A percentile compares a stretch with the other conserved stretches of the same genome.
phyloP scores from a whole-genome alignment of 345 rosid genomes.

The Laguncularia racemosa region DNA sequence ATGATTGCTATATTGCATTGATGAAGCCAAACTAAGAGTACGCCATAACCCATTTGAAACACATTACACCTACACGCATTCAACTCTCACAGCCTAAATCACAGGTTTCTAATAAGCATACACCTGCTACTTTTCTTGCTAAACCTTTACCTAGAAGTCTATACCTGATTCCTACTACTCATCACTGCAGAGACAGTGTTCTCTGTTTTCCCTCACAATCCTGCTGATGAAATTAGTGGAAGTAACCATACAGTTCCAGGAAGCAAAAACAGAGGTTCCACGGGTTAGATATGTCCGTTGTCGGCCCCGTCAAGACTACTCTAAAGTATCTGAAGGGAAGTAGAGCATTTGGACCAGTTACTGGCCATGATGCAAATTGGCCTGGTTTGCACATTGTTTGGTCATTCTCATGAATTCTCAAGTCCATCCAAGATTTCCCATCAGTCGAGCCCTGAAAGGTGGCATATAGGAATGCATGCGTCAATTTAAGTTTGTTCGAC shows the following conservation, averaged over 20 bases:
- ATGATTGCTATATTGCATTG: too few relatives aligned
- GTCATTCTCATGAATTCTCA: slow-evolving; percentile 72
- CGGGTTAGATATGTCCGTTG: slow-evolving; percentile 56
- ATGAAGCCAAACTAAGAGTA: too few relatives aligned
- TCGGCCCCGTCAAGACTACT: slow-evolving; percentile 60
- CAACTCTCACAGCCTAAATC: too few relatives aligned
- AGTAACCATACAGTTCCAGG: slow-evolving; percentile 86
- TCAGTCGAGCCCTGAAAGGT: slow-evolving; percentile 62
- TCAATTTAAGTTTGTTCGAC: neutral
- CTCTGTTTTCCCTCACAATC: too few relatives aligned
- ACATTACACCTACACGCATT: too few relatives aligned
- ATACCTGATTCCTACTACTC: too few relatives aligned
- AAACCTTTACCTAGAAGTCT: too few relatives aligned
- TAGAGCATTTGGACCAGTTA: slow-evolving; percentile 59
- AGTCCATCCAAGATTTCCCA: slow-evolving; percentile 63
- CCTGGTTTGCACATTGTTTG: slow-evolving; percentile 72
- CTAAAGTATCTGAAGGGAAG: slow-evolving; percentile 79
- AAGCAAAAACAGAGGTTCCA: slow-evolving; percentile 88
- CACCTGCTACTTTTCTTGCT: too few relatives aligned
- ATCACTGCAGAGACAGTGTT: too few relatives aligned
- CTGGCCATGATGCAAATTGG: slow-evolving; percentile 82
- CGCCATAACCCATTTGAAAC: too few relatives aligned
- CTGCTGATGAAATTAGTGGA: slow-evolving; percentile 23
- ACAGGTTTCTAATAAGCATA: too few relatives aligned
- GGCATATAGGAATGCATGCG: neutral